Conservation (phyloP, 805 yeast genomes). For the Ogataea nitratoaversa region DNA sequence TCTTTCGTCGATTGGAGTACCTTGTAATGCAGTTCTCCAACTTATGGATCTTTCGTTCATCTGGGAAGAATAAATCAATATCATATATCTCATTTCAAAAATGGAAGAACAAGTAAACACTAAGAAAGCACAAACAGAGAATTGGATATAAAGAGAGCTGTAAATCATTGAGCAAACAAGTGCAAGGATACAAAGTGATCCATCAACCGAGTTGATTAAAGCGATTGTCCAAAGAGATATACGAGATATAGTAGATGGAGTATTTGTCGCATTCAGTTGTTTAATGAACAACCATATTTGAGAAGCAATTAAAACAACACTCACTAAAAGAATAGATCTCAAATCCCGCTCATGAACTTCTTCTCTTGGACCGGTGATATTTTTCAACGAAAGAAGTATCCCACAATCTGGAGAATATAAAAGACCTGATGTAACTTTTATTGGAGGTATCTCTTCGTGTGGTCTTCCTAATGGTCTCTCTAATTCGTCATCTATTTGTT, state of each 20-base stretch:
- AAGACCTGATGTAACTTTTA: constrained; percentile 52
- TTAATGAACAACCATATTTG: constrained; percentile 57
- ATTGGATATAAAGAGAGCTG: constrained; percentile 57
- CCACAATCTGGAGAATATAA: constrained; percentile 92
- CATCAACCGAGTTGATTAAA: constrained; percentile 63
- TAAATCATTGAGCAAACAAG: constrained; percentile 54
- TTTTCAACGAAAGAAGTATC: constrained; percentile 38
- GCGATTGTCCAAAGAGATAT: constrained; percentile 68
- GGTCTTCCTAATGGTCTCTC: constrained; percentile 77
- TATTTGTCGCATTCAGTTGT: constrained; percentile 67
- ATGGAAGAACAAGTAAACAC: constrained; percentile 66
- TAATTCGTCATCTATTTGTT: constrained; percentile 68
- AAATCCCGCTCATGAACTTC: constrained; percentile 41
- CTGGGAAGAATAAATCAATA: constrained; percentile 64
- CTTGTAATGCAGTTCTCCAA: constrained; percentile 62
- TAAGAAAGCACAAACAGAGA: constrained; percentile 65
- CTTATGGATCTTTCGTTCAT: constrained; percentile 65
- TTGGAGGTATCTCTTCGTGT: constrained; percentile 49
- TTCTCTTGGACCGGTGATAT: constrained; percentile 49
- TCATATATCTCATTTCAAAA: constrained; percentile 72
- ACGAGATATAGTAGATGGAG: constrained; percentile 77
- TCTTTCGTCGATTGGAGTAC: constrained; percentile 43
- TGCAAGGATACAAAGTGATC: constrained; percentile 59
- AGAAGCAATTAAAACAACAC: constrained; percentile 40
- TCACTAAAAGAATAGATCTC: constrained; percentile 39